A percentile compares a stretch with the other conserved stretches of the same genome.
phyloP scores from a whole-genome alignment of 2,329 filamentous ascomycete species.

The Neopestalotiopsis sp. region DNA sequence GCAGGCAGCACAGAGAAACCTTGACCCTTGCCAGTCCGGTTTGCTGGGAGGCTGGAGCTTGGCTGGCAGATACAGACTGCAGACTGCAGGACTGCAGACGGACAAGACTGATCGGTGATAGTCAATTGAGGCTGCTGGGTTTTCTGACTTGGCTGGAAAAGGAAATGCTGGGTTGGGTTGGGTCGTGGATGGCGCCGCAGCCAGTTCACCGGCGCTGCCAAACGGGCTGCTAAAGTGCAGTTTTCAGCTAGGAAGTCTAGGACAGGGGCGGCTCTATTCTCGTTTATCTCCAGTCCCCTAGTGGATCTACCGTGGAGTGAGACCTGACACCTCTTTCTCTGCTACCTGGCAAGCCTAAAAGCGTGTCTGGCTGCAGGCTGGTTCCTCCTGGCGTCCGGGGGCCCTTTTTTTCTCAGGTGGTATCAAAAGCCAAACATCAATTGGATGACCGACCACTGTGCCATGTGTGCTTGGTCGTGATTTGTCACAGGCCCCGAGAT shows the following conservation, averaged over 20 bases:
- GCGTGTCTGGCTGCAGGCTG: background rate
- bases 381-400: background rate
- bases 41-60: conserved; percentile 14
- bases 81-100: too few relatives aligned
- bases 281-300: conserved; percentile 15
- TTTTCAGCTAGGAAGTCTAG: background rate
- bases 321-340: conserved; percentile 11
- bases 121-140: background rate
- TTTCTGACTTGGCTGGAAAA: background rate
- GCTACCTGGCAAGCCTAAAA: background rate
- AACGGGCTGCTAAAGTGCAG: background rate
- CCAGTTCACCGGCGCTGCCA: background rate
- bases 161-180: background rate
- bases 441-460: background rate
- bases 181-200: background rate
- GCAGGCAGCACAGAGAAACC: background rate
- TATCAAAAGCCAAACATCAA: background rate
- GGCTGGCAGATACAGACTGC: too few relatives aligned
- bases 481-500: background rate
- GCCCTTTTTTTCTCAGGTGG: background rate
- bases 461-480: background rate
- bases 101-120: background rate
- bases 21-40: conserved; percentile 9
- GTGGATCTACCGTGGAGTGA: conserved; percentile 11
- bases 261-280: conserved; percentile 11